Evolutionary conservation across 768 basidiomycete species (phyloP).

Genomic region (Glaciozyma antarctica): DNA sequence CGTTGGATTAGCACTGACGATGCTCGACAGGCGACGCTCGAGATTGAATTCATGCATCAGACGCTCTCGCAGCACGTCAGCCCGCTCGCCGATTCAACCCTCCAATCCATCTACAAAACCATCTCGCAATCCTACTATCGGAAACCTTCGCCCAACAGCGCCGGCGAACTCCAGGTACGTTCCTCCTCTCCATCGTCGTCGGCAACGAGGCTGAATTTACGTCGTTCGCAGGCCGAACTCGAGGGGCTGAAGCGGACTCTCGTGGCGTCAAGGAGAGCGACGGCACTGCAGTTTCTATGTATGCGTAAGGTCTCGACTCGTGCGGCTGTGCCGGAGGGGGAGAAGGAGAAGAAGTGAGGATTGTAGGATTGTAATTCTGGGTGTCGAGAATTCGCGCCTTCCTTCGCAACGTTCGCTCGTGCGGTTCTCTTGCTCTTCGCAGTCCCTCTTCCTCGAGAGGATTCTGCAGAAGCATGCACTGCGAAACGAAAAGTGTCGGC

Average conservation of each 20-base stretch:
- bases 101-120: constrained; percentile 85
- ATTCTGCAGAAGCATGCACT: no score
- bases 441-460: no score
- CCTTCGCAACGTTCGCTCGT: no score
- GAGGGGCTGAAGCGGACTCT: constrained; percentile 86
- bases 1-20: not conserved
- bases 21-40: constrained; percentile 74
- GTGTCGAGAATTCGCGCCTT: no score
- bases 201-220: no score
- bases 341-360: no score
- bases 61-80: constrained; percentile 82
- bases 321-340: no score
- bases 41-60: constrained; percentile 99
- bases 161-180: constrained; percentile 64
- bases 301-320: not conserved
- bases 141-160: constrained; percentile 53
- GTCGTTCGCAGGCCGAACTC: constrained; percentile 47
- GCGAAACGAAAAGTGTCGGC: no score
- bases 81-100: constrained; percentile 63
- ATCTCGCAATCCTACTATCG: constrained; percentile 88
- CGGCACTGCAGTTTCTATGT: constrained; percentile 75
- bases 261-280: constrained; percentile 75
- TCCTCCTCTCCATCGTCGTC: no score
- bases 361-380: no score
- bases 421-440: no score